Conservation (phyloP, 108 stramenopile species). For the Fragilaria crotonensis region DNA sequence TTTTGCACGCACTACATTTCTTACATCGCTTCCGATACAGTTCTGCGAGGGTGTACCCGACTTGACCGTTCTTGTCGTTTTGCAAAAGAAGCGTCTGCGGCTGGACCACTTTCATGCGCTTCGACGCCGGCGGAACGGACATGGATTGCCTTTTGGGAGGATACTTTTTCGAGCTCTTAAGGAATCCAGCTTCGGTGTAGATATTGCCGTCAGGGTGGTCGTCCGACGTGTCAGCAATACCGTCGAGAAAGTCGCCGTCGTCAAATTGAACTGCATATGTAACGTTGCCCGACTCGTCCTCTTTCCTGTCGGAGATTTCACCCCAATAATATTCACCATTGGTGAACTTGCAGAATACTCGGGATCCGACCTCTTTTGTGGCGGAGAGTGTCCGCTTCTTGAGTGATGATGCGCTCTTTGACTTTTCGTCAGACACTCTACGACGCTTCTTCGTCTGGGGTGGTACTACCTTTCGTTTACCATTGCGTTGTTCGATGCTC, state of each 20-base stretch:
- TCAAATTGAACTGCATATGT: background rate
- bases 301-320: background rate
- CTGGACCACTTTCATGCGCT: no score
- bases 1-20: background rate
- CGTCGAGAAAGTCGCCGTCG: background rate
- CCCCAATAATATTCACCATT: constrained; percentile 3
- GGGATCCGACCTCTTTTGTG: constrained; percentile 3
- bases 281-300: background rate
- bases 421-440: no score
- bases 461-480: background rate
- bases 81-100: no score
- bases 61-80: background rate
- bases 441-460: background rate
- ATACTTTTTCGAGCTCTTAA: background rate
- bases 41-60: background rate
- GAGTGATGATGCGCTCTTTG: background rate
- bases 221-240: background rate
- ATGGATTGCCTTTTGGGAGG: background rate
- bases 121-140: no score
- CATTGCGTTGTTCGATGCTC: background rate
- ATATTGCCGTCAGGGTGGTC: background rate
- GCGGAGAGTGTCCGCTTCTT: background rate
- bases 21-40: background rate
- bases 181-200: background rate
- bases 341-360: background rate